Percentiles rank a stretch among this genome's conserved stretches.
Evolutionary conservation across 2,329 filamentous ascomycete species (phyloP).

Genomic region (Zopfia rhizophila): DNA sequence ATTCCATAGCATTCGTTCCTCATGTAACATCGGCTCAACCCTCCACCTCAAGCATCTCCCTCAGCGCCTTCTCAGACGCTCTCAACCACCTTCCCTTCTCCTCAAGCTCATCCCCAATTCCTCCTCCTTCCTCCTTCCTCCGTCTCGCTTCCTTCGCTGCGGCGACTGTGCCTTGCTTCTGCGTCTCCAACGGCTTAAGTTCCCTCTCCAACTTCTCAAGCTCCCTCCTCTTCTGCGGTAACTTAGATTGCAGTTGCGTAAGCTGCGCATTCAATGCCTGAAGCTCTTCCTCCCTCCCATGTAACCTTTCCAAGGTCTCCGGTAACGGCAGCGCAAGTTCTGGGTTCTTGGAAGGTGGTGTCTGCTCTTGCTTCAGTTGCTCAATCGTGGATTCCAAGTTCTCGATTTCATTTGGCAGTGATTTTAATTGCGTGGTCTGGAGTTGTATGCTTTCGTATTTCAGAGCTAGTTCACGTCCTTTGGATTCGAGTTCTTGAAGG

Average conservation of each 20-base stretch:
- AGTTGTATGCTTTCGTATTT: conserved; percentile 66
- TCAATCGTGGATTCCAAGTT: conserved; percentile 62
- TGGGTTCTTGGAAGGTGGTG: conserved; percentile 49
- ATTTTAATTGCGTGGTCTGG: conserved; percentile 62
- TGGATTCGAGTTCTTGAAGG: conserved; percentile 75
- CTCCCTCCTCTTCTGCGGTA: conserved; percentile 74
- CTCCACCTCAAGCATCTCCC: conserved; percentile 69
- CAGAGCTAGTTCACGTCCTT: conserved; percentile 68
- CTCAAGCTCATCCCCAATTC: conserved; percentile 77
- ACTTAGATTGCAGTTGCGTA: conserved; percentile 65
- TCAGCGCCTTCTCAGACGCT: conserved; percentile 72
- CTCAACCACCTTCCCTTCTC: conserved; percentile 80
- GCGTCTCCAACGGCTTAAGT: conserved; percentile 73
- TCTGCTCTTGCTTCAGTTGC: conserved; percentile 53
- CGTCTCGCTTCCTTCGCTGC: conserved; percentile 77
- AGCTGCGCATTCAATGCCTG: conserved; percentile 56
- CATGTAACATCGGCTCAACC: too few relatives aligned
- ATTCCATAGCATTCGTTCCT: too few relatives aligned
- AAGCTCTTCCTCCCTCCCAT: conserved; percentile 53
- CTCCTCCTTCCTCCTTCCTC: conserved; percentile 72
- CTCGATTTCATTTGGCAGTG: conserved; percentile 63
- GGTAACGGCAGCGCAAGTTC: conserved; percentile 56
- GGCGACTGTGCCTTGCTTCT: conserved; percentile 70
- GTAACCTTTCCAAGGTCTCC: conserved; percentile 54
- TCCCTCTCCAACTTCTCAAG: conserved; percentile 74